phyloP scores from a whole-genome alignment of 306 rosid genomes.

The Fagus sylvatica region DNA sequence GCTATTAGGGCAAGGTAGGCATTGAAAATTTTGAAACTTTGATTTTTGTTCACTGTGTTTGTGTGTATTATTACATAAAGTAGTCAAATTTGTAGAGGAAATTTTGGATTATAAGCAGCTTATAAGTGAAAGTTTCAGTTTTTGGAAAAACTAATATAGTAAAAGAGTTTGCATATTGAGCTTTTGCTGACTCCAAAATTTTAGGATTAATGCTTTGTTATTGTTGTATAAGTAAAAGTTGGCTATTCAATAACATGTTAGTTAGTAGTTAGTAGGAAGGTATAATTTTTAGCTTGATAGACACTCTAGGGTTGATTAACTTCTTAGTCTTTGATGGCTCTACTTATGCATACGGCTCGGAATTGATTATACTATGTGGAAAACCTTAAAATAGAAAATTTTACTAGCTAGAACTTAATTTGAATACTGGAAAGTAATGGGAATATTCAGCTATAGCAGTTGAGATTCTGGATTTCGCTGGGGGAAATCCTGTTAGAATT shows the following conservation, averaged over 20 bases:
- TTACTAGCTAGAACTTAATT: not conserved
- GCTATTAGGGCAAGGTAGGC: slow-evolving; percentile 91
- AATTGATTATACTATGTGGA: not conserved
- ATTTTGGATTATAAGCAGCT: too few relatives aligned
- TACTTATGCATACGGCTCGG: not conserved
- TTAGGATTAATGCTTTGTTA: too few relatives aligned
- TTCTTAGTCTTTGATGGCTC: not conserved
- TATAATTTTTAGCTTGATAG: too few relatives aligned
- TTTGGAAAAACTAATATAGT: not conserved
- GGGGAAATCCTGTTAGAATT: not conserved
- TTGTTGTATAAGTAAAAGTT: too few relatives aligned
- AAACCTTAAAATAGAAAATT: not conserved
- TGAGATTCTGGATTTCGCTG: not conserved
- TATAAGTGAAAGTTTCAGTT: too few relatives aligned
- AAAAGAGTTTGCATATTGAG: not conserved
- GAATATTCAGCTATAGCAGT: not conserved
- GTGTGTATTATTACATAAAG: not conserved
- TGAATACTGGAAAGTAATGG: not conserved
- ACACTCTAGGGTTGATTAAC: too few relatives aligned
- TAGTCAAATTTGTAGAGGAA: not conserved
- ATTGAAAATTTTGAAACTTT: not conserved
- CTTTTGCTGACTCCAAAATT: too few relatives aligned
- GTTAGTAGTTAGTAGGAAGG: too few relatives aligned
- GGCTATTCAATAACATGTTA: too few relatives aligned
- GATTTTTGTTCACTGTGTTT: not conserved